phyloP scores from a whole-genome alignment of 1,139 yeast species.

The Blastobotrys illinoisensis region DNA sequence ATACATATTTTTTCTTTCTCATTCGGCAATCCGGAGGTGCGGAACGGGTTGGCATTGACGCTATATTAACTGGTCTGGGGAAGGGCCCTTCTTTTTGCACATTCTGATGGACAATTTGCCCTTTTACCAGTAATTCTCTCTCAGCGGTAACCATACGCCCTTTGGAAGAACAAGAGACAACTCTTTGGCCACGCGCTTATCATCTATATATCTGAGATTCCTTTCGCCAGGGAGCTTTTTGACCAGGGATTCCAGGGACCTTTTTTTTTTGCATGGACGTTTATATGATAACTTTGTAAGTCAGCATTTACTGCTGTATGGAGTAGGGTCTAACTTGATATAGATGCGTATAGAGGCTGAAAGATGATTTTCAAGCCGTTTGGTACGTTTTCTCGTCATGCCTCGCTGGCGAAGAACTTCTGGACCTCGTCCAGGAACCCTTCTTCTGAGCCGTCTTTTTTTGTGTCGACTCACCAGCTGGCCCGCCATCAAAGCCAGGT shows the following conservation, averaged over 20 bases:
- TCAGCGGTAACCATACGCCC: neutral
- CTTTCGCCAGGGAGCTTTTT: too few relatives aligned
- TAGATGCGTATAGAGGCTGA: neutral
- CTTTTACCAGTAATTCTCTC: neutral
- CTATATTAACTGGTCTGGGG: neutral
- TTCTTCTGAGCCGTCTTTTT: conserved; percentile 33
- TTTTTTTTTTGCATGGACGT: too few relatives aligned
- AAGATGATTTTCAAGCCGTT: conserved; percentile 35
- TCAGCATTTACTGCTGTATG: too few relatives aligned
- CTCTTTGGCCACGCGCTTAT: neutral
- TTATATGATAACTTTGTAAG: too few relatives aligned
- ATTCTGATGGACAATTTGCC: neutral
- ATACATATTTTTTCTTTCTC: neutral
- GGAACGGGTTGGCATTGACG: neutral
- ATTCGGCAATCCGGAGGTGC: neutral
- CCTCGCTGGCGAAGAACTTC: conserved; percentile 33
- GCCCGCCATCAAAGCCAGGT: conserved; percentile 37
- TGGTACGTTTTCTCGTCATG: conserved; percentile 33
- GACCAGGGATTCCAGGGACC: too few relatives aligned
- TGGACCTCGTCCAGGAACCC: conserved; percentile 28
- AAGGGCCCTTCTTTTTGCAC: neutral
- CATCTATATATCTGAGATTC: neutral
- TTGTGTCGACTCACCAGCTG: conserved; percentile 37
- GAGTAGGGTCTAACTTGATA: too few relatives aligned
- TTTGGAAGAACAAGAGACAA: neutral